A percentile compares a stretch with the other conserved stretches of the same genome.
Evolutionary conservation across 257 asterid genomes (phyloP).

Genomic region (Solanum sitiens): DNA sequence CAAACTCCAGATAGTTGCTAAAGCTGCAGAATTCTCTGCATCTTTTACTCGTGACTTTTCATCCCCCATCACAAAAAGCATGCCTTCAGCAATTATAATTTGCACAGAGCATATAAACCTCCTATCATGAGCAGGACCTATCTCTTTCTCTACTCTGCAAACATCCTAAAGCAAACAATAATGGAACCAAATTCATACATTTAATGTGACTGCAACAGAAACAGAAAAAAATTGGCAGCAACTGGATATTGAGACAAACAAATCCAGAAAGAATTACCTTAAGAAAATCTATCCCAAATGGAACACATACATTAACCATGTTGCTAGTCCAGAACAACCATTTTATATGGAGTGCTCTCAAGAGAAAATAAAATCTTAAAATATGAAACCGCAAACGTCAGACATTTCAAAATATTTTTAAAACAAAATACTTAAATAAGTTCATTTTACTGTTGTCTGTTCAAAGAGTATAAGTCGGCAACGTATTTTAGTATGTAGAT

Average conservation of each 20-base stretch:
- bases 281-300: neutral
- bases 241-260: neutral
- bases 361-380: neutral
- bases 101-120: conserved; percentile 53
- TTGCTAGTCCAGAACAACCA: neutral
- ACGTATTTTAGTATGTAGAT: neutral
- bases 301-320: neutral
- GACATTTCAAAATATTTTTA: neutral
- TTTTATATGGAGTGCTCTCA: neutral
- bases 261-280: neutral
- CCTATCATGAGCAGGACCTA: conserved; percentile 50
- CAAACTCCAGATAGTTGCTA: conserved; percentile 35
- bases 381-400: neutral
- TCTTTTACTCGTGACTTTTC: conserved; percentile 48
- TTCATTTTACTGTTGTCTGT: neutral
- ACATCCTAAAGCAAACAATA: neutral
- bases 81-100: conserved; percentile 21
- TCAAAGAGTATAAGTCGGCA: neutral
- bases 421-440: neutral
- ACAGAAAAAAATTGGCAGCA: neutral
- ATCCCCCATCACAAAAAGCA: conserved; percentile 19
- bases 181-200: neutral
- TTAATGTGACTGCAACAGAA: neutral
- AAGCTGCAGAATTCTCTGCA: conserved; percentile 84
- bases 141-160: conserved; percentile 43